These are phyloP conservation scores for Alternaria sp. DNA, from an alignment of 2,329 filamentous ascomycete genomes.

Conservation along the genomic window DNA sequence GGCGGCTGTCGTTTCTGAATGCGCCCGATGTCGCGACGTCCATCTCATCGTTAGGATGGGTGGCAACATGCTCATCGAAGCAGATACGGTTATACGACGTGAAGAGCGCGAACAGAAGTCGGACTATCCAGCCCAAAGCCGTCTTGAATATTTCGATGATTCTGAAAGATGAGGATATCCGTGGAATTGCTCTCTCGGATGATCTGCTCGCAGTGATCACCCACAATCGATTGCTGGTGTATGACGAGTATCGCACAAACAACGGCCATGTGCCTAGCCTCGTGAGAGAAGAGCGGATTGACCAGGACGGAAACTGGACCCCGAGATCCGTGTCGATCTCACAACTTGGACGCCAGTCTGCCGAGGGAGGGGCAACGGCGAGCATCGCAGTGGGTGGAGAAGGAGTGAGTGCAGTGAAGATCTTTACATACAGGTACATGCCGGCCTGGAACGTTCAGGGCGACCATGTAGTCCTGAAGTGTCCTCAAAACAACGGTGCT, in stretches of 20 bases:
- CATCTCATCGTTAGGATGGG: constrained; percentile 21
- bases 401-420: constrained; percentile 26
- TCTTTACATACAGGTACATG: constrained; percentile 18
- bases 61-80: constrained; percentile 19
- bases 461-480: constrained; percentile 14
- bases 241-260: constrained; percentile 20
- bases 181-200: constrained; percentile 24
- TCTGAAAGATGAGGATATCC: constrained; percentile 17
- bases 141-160: background rate
- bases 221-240: constrained; percentile 24
- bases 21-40: constrained; percentile 21
- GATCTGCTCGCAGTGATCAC: constrained; percentile 32
- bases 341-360: constrained; percentile 12
- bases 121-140: background rate
- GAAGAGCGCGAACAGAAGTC: constrained; percentile 6
- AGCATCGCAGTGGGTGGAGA: constrained; percentile 29
- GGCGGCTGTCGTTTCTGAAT: constrained; percentile 2
- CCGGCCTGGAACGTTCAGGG: constrained; percentile 17
- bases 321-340: constrained; percentile 24
- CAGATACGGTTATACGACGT: constrained; percentile 24
- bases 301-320: constrained; percentile 19
- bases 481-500: constrained; percentile 19
- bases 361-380: constrained; percentile 9
- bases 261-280: background rate
- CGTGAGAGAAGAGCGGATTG: constrained; percentile 13